Percentiles rank a stretch among this genome's conserved stretches.
These are phyloP conservation scores for Teratosphaeria destructans DNA, from an alignment of 2,329 filamentous ascomycete genomes.

Conservation along the genomic window DNA sequence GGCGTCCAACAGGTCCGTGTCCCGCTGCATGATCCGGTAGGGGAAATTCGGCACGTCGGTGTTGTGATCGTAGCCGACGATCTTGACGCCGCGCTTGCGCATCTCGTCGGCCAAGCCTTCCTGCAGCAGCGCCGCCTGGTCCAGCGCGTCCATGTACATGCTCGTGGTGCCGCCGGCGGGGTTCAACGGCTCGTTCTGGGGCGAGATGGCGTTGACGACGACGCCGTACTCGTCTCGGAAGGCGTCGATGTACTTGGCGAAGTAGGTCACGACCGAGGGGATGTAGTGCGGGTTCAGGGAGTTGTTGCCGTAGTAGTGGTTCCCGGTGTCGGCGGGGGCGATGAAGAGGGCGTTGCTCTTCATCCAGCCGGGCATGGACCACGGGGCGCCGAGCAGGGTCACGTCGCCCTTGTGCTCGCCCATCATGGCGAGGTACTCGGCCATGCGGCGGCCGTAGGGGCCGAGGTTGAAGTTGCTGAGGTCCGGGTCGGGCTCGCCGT, in stretches of 20 bases:
- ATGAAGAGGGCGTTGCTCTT: conserved; percentile 27
- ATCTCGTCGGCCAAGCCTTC: conserved; percentile 15
- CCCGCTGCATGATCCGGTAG: conserved; percentile 23
- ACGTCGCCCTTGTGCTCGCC: conserved; percentile 25
- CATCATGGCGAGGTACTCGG: conserved; percentile 27
- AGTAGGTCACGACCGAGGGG: conserved; percentile 26
- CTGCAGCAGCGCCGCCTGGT: conserved; percentile 26
- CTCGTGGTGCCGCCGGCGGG: conserved; percentile 28
- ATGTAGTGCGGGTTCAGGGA: conserved; percentile 27
- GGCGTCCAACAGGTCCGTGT: conserved; percentile 19
- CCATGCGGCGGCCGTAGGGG: conserved; percentile 28
- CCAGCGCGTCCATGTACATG: conserved; percentile 27
- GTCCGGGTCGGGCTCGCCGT: conserved; percentile 21
- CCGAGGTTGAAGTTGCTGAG: conserved; percentile 25
- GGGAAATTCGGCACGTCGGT: conserved; percentile 29
- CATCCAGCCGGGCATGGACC: conserved; percentile 32
- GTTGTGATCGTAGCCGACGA: conserved; percentile 34
- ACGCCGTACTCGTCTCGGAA: conserved; percentile 23
- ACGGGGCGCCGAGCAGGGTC: conserved; percentile 27
- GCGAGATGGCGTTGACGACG: conserved; percentile 26
- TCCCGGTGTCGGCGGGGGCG: conserved; percentile 7
- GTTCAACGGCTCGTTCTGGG: conserved; percentile 31
- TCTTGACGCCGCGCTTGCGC: conserved; percentile 12
- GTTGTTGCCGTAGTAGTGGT: conserved; percentile 18
- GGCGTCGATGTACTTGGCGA: conserved; percentile 29